These are phyloP conservation scores for Corymbia maculata DNA, from an alignment of 345 rosid species.

Conservation along the genomic window DNA sequence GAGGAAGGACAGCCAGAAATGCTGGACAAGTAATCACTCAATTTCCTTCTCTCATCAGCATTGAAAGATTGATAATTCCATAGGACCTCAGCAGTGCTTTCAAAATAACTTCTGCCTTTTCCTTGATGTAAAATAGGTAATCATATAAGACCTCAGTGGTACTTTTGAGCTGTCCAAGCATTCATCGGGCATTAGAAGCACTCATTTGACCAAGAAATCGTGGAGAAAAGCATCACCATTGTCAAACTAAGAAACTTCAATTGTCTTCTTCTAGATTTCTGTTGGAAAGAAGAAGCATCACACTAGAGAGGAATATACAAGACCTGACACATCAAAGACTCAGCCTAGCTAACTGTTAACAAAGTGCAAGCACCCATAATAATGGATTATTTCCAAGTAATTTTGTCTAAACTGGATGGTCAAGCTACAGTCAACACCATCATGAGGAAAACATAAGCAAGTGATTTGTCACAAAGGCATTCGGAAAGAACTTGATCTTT, in stretches of 20 bases:
- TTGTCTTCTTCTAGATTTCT: not conserved
- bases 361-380: not conserved
- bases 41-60: not conserved
- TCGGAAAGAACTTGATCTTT: not conserved
- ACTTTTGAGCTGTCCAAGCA: not conserved
- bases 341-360: not conserved
- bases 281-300: not conserved
- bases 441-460: not conserved
- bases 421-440: not conserved
- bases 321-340: not conserved
- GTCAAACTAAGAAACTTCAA: not conserved
- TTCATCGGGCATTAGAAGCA: not conserved
- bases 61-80: not conserved
- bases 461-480: not conserved
- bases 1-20: not conserved
- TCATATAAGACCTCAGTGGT: not conserved
- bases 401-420: not conserved
- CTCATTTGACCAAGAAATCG: not conserved
- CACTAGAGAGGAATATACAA: not conserved
- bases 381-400: not conserved
- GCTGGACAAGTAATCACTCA: not conserved
- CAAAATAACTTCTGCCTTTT: not conserved
- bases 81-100: not conserved
- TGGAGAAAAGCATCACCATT: not conserved
- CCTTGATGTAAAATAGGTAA: not conserved